These are phyloP conservation scores for Malus asiatica DNA, from an alignment of 306 rosid species.

Conservation along the genomic window DNA sequence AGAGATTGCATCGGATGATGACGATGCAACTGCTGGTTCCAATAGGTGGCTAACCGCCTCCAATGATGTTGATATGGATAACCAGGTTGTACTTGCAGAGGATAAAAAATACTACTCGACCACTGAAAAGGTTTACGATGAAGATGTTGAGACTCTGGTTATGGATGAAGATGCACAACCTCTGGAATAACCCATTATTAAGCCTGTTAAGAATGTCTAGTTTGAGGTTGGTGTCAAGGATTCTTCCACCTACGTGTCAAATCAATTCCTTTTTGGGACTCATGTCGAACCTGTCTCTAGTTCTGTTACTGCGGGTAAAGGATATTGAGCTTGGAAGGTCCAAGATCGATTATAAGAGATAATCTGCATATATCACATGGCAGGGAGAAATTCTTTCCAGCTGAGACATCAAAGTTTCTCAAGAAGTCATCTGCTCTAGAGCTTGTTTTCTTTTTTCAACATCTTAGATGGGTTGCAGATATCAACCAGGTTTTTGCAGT, in stretches of 20 bases:
- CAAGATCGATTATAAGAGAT: no score
- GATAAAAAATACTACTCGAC: constrained; percentile 93
- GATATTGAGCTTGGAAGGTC: no score
- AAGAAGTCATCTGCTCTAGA: no score
- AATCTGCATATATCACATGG: no score
- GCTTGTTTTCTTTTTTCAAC: no score
- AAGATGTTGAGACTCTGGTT: constrained; percentile 86
- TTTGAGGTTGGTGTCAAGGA: constrained; percentile 97
- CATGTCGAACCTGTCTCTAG: constrained; percentile 80
- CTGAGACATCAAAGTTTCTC: no score
- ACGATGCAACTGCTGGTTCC: constrained; percentile 29
- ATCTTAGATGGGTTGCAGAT: no score
- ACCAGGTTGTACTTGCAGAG: constrained; percentile 80
- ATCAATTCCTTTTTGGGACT: constrained; percentile 73
- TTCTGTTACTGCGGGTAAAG: neutral
- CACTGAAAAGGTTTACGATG: constrained; percentile 86
- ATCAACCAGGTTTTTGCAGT: no score
- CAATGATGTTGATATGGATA: constrained; percentile 67
- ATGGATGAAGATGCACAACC: constrained; percentile 96
- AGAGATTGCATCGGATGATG: constrained; percentile 49
- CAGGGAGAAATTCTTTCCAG: no score
- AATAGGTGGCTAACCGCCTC: constrained; percentile 75
- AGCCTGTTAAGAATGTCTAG: constrained; percentile 62
- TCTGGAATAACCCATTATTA: constrained; percentile 66
- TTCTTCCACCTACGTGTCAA: constrained; percentile 77